These are phyloP conservation scores for Pichia sp. DNA, from an alignment of 1,139 yeast species.

Conservation along the genomic window DNA sequence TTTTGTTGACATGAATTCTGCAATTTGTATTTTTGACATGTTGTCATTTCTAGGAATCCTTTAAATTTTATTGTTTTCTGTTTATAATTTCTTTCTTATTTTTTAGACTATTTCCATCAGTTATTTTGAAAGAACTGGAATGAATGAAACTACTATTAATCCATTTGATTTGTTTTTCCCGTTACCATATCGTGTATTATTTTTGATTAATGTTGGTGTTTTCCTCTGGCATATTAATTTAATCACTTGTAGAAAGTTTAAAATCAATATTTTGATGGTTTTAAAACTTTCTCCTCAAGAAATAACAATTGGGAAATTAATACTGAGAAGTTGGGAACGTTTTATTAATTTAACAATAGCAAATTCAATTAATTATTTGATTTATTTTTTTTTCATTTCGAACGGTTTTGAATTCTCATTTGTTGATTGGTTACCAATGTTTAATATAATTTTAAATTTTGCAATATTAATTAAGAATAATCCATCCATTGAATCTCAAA, in stretches of 20 bases:
- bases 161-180: slow-evolving; percentile 38
- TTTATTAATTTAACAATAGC: slow-evolving; percentile 27
- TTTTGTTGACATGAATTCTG: too few species aligned
- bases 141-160: not conserved
- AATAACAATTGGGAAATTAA: slow-evolving; percentile 15
- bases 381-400: slow-evolving; percentile 20
- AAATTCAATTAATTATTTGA: slow-evolving; percentile 27
- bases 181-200: slow-evolving; percentile 42
- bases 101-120: not conserved
- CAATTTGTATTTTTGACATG: too few species aligned
- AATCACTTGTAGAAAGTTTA: slow-evolving; percentile 30
- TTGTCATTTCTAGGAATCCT: too few species aligned
- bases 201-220: slow-evolving; percentile 38
- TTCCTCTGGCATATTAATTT: slow-evolving; percentile 47
- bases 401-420: slow-evolving; percentile 16
- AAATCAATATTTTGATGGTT: slow-evolving; percentile 37
- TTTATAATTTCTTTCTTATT: too few species aligned
- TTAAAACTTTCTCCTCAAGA: slow-evolving; percentile 30
- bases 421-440: slow-evolving; percentile 25
- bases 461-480: slow-evolving; percentile 14
- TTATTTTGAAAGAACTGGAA: not conserved
- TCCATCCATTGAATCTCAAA: slow-evolving; percentile 35
- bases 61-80: too few species aligned
- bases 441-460: slow-evolving; percentile 20
- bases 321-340: slow-evolving; percentile 21